Conservation (phyloP, 176 grass and related monocot species). For the Luzula sylvatica region DNA sequence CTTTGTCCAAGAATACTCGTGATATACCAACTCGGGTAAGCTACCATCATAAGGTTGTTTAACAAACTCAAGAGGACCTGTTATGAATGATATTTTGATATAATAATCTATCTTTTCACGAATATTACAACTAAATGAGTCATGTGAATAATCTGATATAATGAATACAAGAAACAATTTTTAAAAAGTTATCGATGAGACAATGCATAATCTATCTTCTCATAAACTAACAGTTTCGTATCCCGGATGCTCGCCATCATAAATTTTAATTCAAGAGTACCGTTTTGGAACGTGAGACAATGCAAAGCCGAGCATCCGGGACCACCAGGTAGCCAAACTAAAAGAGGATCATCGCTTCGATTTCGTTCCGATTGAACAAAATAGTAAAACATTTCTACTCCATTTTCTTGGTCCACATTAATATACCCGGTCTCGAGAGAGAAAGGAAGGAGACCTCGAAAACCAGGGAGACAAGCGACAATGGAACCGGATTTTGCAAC, state of each 20-base stretch:
- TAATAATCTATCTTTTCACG: neutral
- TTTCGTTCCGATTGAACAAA: slow-evolving; percentile 27
- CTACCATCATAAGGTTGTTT: slow-evolving; percentile 12
- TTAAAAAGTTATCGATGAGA: no score
- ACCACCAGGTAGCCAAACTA: slow-evolving; percentile 26
- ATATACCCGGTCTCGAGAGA: slow-evolving; percentile 44
- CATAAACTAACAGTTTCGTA: no score
- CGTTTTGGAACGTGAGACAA: slow-evolving; percentile 16
- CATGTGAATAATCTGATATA: no score
- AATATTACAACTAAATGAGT: no score
- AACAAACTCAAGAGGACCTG: slow-evolving; percentile 17
- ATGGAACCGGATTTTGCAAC: neutral
- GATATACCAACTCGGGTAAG: slow-evolving; percentile 9
- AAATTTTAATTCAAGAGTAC: no score
- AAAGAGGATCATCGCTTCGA: slow-evolving; percentile 2
- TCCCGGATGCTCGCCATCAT: no score
- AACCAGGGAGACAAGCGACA: slow-evolving; percentile 34
- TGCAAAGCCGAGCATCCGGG: slow-evolving; percentile 10
- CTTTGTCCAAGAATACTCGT: slow-evolving; percentile 24
- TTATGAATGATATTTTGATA: neutral
- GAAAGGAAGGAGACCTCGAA: slow-evolving; percentile 38
- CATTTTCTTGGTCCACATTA: slow-evolving; percentile 21
- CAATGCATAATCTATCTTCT: no score
- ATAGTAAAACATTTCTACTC: slow-evolving; percentile 25
- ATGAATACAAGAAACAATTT: no score